Conservation (phyloP, 2,329 filamentous ascomycete genomes). For the Arthrobotrys musiformis region DNA sequence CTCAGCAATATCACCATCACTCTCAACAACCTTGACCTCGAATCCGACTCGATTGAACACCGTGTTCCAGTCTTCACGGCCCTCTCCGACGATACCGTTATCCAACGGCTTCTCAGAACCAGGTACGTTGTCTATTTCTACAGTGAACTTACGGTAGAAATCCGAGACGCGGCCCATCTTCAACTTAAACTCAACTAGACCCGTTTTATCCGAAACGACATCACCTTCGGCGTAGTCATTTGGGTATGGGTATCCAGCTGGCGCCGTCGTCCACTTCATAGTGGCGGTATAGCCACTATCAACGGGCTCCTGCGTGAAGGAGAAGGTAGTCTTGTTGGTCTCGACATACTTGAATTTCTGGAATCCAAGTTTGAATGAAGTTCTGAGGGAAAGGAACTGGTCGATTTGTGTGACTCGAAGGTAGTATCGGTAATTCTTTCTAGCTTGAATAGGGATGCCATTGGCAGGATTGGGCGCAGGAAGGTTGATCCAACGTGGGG, state of each 20-base stretch:
- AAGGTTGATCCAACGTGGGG: not conserved
- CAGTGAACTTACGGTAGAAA: conserved; percentile 15
- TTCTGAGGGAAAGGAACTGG: not conserved
- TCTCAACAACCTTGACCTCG: not conserved
- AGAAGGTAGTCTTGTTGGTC: conserved; percentile 7
- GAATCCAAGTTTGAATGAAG: conserved; percentile 11
- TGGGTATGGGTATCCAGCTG: conserved; percentile 15
- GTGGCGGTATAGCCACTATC: conserved; percentile 15
- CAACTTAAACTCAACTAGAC: not conserved
- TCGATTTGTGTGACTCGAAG: conserved; percentile 17
- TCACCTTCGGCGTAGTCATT: conserved; percentile 20
- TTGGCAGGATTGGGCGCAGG: not conserved
- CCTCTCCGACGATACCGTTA: conserved; percentile 3
- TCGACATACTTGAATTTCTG: not conserved
- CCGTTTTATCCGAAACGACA: conserved; percentile 17
- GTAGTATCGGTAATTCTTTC: conserved; percentile 11
- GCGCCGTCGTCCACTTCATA: conserved; percentile 13
- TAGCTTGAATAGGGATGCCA: conserved; percentile 17
- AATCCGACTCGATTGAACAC: conserved; percentile 18
- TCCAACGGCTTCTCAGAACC: conserved; percentile 26
- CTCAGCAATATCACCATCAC: conserved; percentile 11
- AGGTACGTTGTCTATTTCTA: conserved; percentile 20
- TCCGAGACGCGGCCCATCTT: conserved; percentile 24
- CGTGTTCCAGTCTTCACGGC: conserved; percentile 10
- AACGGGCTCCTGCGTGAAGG: conserved; percentile 1